phyloP scores from a whole-genome alignment of 495 filamentous ascomycete species.

The Pyronema omphalodes region DNA sequence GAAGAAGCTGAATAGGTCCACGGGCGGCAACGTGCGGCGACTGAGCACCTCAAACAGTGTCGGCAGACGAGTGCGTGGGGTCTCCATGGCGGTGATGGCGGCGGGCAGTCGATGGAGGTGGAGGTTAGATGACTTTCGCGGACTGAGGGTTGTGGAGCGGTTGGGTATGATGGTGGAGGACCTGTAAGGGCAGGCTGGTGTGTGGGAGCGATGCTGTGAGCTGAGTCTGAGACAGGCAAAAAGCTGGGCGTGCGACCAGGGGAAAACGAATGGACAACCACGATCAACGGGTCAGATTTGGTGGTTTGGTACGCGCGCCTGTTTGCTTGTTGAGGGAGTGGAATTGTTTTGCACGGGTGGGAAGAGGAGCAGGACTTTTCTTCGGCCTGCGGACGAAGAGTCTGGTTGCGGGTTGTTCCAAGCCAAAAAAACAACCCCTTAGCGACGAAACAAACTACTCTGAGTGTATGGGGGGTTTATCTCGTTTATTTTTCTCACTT shows the following conservation, averaged over 20 bases:
- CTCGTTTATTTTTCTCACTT: too few species aligned
- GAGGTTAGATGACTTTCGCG: neutral
- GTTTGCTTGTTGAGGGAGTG: too few species aligned
- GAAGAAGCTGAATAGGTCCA: slow-evolving; percentile 96
- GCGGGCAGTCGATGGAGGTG: neutral
- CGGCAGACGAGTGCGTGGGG: slow-evolving; percentile 59
- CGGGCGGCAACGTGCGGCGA: slow-evolving; percentile 72
- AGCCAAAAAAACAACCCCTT: too few species aligned
- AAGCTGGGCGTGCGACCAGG: neutral
- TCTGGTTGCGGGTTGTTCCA: too few species aligned
- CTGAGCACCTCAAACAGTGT: slow-evolving; percentile 91
- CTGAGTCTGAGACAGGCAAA: neutral
- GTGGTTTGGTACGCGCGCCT: too few species aligned
- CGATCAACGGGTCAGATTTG: neutral
- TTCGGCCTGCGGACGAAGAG: too few species aligned
- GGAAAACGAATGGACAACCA: neutral
- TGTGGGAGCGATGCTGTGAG: neutral
- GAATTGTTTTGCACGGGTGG: too few species aligned
- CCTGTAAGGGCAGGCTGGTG: neutral
- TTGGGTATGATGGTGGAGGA: neutral
- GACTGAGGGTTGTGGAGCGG: neutral
- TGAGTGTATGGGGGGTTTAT: too few species aligned
- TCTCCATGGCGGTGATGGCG: neutral
- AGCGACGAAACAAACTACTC: too few species aligned
- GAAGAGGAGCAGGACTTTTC: too few species aligned